Percentiles rank a stretch among this genome's conserved stretches.
These are phyloP conservation scores for Candida maltosa DNA, from an alignment of 805 yeast species.

Conservation along the genomic window DNA sequence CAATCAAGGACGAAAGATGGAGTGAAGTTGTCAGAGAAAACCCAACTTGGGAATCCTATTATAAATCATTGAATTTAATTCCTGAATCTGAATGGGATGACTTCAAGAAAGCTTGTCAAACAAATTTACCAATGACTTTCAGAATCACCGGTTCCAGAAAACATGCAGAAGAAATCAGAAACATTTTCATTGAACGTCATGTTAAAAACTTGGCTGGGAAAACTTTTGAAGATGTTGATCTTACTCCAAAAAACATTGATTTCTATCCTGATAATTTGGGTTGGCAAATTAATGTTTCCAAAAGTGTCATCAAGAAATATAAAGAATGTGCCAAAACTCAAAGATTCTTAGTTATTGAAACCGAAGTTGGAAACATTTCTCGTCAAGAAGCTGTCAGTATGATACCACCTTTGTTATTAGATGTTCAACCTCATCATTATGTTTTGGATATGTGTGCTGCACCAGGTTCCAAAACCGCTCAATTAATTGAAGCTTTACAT, in stretches of 20 bases:
- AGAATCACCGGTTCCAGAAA: constrained; percentile 88
- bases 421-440: constrained; percentile 87
- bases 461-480: constrained; percentile 98
- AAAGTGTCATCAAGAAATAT: constrained; percentile 84
- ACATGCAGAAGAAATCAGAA: constrained; percentile 77
- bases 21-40: constrained; percentile 68
- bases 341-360: constrained; percentile 87
- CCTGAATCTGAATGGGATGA: constrained; percentile 76
- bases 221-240: constrained; percentile 65
- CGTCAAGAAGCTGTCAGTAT: constrained; percentile 98
- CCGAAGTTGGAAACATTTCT: constrained; percentile 93
- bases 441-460: constrained; percentile 99
- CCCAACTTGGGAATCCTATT: constrained; percentile 81
- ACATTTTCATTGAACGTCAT: constrained; percentile 70
- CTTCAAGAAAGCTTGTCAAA: constrained; percentile 76
- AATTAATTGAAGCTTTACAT: constrained; percentile 88
- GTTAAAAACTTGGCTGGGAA: constrained; percentile 64
- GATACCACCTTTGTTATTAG: constrained; percentile 95
- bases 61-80: constrained; percentile 64
- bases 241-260: constrained; percentile 69
- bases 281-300: constrained; percentile 92
- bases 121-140: constrained; percentile 86
- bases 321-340: constrained; percentile 86
- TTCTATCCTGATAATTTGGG: constrained; percentile 89
- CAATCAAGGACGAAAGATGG: constrained; percentile 51